These are phyloP conservation scores for Babesia ovis DNA, from an alignment of 169 alveolate genomes.

Conservation along the genomic window DNA sequence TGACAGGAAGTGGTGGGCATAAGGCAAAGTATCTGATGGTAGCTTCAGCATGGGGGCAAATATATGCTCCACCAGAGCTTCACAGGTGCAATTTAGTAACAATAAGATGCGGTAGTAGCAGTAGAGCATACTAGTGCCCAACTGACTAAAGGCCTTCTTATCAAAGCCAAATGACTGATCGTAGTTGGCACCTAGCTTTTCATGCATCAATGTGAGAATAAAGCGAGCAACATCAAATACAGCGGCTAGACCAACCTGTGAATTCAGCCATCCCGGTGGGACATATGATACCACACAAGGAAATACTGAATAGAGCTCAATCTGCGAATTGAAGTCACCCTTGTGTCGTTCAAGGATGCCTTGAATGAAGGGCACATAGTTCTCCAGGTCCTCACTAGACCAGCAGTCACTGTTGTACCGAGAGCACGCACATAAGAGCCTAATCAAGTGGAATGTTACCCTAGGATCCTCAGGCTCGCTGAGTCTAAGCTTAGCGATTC, in stretches of 20 bases:
- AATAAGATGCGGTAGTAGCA: conserved; percentile 56
- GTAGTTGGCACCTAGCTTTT: conserved; percentile 8
- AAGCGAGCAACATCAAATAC: conserved; percentile 10
- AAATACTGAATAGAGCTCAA: conserved; percentile 32
- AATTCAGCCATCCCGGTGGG: conserved; percentile 32
- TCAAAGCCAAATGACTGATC: conserved; percentile 40
- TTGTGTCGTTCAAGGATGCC: conserved; percentile 21
- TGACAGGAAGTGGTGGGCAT: conserved; percentile 5
- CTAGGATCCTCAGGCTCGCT: conserved; percentile 30
- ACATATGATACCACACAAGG: conserved; percentile 49
- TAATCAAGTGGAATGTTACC: conserved; percentile 27
- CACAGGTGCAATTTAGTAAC: conserved; percentile 12
- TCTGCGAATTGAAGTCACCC: conserved; percentile 21
- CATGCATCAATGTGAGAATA: conserved; percentile 10
- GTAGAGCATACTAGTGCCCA: conserved; percentile 59
- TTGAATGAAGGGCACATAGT: conserved; percentile 22
- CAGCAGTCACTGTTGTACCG: conserved; percentile 36
- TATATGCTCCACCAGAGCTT: conserved; percentile 2
- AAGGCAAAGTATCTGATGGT: background rate
- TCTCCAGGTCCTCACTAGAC: conserved; percentile 3
- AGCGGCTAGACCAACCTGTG: conserved; percentile 9
- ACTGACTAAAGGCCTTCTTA: conserved; percentile 22
- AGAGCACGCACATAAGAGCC: conserved; percentile 56
- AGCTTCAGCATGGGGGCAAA: conserved; percentile 8
- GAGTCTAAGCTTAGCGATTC: conserved; percentile 8